Base-by-base conservation (phyloP, 73 alveolate genomes). In the Stentor coeruleus region DNA sequence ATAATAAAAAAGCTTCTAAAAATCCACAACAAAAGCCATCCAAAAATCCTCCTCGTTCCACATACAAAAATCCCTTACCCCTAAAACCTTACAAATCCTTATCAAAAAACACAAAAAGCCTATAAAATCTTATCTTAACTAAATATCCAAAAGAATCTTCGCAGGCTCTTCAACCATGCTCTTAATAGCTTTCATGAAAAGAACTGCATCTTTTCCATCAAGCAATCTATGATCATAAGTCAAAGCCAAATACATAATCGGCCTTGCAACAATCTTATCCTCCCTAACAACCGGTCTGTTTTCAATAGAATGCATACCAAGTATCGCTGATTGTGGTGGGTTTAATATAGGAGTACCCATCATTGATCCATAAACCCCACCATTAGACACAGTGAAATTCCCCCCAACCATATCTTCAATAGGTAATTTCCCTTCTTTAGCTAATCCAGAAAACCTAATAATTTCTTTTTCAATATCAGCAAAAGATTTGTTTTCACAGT, bases 151-250 rank as follows among this genome's bases (percentile, higher is more conserved):
- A 35, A 89, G 86, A 41, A 89, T 80, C 76, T 42, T 79, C 74
- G 58, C 38, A 2, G 95, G 95, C 82, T 89, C 95, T 60, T 89
- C 95, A 2, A 89, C 90, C 55, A 88, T 86, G 20, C 86, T 89
- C 83, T 86, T 89, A 72, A 89, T 83, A 66, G 79, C 82, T 58
- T 85, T 89, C 36, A 89, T 57, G 92, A 89, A 89, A 26, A 86
- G 90, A 4, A 85, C 95, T 26, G 95, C 92, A 74, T 89, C 95
- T 82, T 91, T 87, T 30, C 95, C 95, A 49, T 89, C 95, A 42
- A 89, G 85, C 28, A 89, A 59, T 76, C 95, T 81, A 86, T 89
- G 95, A 55, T 89, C 95, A 72, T 89, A 89, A 38, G 95, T 89
- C 35, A 89, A 81, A 3, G 91, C 92, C 30, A 89, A 66, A 82